Evolutionary conservation across 148 eudicot genomes (phyloP), one percentile per base, ranked within the genome.

Genomic region (Rhododendron griersonianum): DNA sequence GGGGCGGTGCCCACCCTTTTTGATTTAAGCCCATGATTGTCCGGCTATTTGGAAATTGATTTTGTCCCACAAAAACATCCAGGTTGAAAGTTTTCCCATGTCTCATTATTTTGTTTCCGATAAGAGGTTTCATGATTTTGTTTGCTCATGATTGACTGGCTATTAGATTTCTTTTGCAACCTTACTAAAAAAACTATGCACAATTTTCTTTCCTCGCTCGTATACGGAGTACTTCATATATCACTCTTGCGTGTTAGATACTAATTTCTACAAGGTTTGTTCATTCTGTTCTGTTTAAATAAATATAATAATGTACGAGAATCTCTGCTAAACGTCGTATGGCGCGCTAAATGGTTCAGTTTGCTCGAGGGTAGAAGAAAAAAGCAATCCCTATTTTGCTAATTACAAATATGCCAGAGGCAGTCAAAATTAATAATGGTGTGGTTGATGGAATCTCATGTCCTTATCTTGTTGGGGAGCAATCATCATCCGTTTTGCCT

Each of bases 51-150:
- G 87, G 73, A 15, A 41, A 71, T 81, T 86, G 85, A 86, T 81
- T 53, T 51, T 86, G 87, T 73, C 81, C 73, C 73, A 81, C 73
- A 53, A 65, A 86, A 71, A 53, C 73, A 71, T 51, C 71, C 78
- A 53, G 61, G 51, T 28, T 11, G n/a, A 16, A 50, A 81, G 76
- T 21, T 67, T 44, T 67, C 23, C 35, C 11, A 39, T 14, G 53
- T 59, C 69, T 76, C 75, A 39, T 44, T 39, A 63, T 33, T 85
- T 28, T 77, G 86, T 85, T 85, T 78, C n/a, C 25, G 82, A 78
- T 78, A 77, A 85, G 57, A 80, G 14, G 25, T 71, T 39, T 84
- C 61, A 81, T 85, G 61, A 85, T 85, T 81, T 80, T 86, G 84
- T 81, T 76, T 41, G 45, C 7, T 41, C 45, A 41, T 41, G 45